phyloP scores from a whole-genome alignment of 139 green algal genomes.

The Diplosphaera chodatii region DNA sequence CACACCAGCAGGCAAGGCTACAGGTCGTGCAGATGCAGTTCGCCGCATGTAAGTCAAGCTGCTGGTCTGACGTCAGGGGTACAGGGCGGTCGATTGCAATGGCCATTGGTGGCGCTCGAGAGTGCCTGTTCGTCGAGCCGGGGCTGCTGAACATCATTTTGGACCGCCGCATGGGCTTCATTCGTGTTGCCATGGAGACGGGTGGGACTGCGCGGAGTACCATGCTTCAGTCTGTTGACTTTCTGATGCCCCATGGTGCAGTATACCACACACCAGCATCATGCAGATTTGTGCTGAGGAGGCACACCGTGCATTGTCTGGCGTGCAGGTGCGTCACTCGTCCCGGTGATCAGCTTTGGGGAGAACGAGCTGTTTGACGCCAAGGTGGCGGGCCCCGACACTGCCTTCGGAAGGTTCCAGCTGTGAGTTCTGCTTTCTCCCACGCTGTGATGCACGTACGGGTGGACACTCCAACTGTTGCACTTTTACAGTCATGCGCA shows the following conservation, averaged over 20 bases:
- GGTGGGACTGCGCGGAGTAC: not conserved
- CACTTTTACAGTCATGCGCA: no score
- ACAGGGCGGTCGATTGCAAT: constrained; percentile 9
- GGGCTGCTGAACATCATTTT: constrained; percentile 2
- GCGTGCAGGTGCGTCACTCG: constrained; percentile 33
- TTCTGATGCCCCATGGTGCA: no score
- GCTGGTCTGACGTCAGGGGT: constrained; percentile 19
- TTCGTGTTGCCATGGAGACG: not conserved
- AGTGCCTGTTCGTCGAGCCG: not conserved
- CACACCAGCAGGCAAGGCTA: no score
- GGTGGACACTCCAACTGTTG: no score
- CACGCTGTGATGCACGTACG: not conserved
- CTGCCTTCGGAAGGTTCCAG: not conserved
- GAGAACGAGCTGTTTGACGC: constrained; percentile 40
- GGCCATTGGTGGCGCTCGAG: constrained; percentile 6
- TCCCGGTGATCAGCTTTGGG: constrained; percentile 41
- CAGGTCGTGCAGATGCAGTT: no score
- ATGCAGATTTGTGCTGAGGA: no score
- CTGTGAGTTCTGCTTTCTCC: not conserved
- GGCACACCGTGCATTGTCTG: not conserved
- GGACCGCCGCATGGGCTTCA: not conserved
- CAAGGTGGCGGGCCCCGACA: not conserved
- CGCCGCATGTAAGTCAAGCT: no score
- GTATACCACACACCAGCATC: no score
- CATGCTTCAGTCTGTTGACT: no score